phyloP scores from a whole-genome alignment of 345 rosid species.

The Trapa bicornis region DNA sequence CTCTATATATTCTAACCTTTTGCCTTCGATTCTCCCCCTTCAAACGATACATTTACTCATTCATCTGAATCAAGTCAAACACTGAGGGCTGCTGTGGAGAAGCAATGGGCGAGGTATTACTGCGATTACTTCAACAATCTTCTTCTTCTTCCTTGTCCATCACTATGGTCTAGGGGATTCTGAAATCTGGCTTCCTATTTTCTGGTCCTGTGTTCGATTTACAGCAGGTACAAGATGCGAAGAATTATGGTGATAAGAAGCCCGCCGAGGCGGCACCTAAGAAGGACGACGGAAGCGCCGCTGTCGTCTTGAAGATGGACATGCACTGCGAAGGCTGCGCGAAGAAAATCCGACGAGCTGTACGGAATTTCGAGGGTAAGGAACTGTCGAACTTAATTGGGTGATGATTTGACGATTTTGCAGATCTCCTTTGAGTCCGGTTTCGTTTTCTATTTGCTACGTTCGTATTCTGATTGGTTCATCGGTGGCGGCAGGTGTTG shows the following conservation, averaged over 20 bases:
- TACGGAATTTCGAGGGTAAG: slow-evolving; percentile 42
- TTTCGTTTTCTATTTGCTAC: no score
- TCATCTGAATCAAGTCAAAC: neutral
- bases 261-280: neutral
- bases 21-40: slow-evolving; percentile 8
- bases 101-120: slow-evolving; percentile 22
- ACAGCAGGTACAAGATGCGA: slow-evolving; percentile 5
- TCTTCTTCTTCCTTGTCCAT: no score
- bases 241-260: slow-evolving; percentile 12
- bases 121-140: no score
- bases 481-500: slow-evolving; percentile 43
- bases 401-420: no score
- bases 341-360: slow-evolving; percentile 30
- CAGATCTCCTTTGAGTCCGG: neutral
- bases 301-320: slow-evolving; percentile 25
- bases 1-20: neutral
- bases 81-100: neutral
- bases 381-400: no score
- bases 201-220: neutral
- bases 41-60: neutral
- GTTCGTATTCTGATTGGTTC: slow-evolving; percentile 1
- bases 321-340: slow-evolving; percentile 43
- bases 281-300: slow-evolving; percentile 5
- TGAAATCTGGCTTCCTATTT: neutral
- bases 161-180: neutral